Percentiles rank a stretch among this genome's conserved stretches.
These are phyloP conservation scores for Sordariomycetes sp. DNA, from an alignment of 2,329 filamentous ascomycete genomes.

Conservation along the genomic window DNA sequence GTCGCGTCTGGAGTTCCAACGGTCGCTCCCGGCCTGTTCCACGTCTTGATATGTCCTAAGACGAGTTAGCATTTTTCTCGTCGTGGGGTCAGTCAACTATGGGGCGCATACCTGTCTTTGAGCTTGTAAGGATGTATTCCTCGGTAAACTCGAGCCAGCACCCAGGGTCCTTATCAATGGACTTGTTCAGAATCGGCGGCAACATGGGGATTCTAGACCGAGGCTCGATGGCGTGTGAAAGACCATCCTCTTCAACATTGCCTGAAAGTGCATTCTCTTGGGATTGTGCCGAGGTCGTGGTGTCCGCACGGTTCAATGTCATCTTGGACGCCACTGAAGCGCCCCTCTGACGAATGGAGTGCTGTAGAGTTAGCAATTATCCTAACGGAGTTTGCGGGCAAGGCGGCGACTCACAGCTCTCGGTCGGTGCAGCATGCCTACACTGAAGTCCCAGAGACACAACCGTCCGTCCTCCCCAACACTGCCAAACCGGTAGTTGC, in stretches of 20 bases:
- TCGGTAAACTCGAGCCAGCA: constrained; percentile 92
- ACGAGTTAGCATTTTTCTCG: not conserved
- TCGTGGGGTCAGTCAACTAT: not conserved
- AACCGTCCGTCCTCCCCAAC: constrained; percentile 90
- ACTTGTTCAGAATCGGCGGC: constrained; percentile 84
- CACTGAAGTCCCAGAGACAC: constrained; percentile 93
- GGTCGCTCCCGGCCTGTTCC: constrained; percentile 6
- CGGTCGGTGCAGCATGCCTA: constrained; percentile 89
- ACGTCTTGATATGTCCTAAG: constrained; percentile 9
- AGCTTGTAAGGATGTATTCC: constrained; percentile 85
- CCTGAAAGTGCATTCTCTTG: constrained; percentile 59
- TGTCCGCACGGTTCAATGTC: constrained; percentile 47
- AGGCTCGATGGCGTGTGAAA: constrained; percentile 78
- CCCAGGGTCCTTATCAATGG: constrained; percentile 76
- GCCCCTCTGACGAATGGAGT: constrained; percentile 1
- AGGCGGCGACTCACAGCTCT: constrained; percentile 57
- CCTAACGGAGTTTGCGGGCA: not conserved
- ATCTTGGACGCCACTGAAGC: constrained; percentile 16
- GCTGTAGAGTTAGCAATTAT: constrained; percentile 5
- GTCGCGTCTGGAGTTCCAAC: not conserved
- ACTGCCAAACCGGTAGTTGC: constrained; percentile 91
- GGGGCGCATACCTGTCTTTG: constrained; percentile 81
- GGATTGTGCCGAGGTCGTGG: constrained; percentile 46
- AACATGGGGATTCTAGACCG: constrained; percentile 74
- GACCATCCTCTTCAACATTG: constrained; percentile 51